These are phyloP conservation scores for Inga leiocalycina DNA, from an alignment of 306 rosid genomes.

Conservation along the genomic window DNA sequence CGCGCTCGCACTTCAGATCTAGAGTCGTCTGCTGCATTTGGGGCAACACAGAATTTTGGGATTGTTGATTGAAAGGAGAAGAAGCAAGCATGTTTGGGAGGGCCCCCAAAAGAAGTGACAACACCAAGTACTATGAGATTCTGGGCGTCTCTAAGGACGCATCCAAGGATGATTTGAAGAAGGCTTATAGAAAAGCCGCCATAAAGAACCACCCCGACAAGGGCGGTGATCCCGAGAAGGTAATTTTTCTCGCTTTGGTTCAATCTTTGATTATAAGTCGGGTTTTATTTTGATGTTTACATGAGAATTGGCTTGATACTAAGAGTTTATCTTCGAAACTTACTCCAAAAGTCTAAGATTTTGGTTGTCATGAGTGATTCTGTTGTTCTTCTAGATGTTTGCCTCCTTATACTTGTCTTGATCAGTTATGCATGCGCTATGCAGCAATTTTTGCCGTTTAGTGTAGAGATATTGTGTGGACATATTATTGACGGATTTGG, in stretches of 20 bases:
- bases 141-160: slow-evolving; percentile 80
- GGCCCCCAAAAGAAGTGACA: slow-evolving; percentile 72
- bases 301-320: neutral
- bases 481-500: neutral
- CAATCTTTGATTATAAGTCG: neutral
- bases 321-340: neutral
- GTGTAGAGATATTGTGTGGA: neutral
- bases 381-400: neutral
- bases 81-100: slow-evolving; percentile 67
- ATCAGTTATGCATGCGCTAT: neutral
- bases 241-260: neutral
- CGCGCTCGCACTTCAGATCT: slow-evolving; percentile 1
- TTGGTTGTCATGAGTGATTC: neutral
- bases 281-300: neutral
- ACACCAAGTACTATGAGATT: slow-evolving; percentile 67
- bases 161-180: slow-evolving; percentile 80
- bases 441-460: neutral
- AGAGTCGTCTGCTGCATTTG: neutral
- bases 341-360: neutral
- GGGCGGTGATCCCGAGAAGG: slow-evolving; percentile 96
- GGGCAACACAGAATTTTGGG: neutral
- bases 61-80: neutral
- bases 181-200: slow-evolving; percentile 90
- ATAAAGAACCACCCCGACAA: slow-evolving; percentile 92
- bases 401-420: neutral